phyloP scores from a whole-genome alignment of 2,329 filamentous ascomycete species.

The Penicillium glabrum region DNA sequence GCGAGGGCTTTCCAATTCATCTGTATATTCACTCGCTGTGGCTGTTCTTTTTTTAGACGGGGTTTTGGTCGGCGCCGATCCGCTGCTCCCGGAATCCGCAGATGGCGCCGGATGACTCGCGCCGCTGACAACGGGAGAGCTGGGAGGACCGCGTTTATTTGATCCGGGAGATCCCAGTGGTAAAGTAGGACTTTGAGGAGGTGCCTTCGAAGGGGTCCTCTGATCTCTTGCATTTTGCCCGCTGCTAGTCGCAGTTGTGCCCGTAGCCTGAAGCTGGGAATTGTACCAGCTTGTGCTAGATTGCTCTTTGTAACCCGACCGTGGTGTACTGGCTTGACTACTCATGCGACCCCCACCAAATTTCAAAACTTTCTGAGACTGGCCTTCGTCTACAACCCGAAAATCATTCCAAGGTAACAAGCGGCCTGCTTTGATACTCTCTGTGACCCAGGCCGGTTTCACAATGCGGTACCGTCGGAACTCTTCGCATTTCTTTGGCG shows the following conservation, averaged over 20 bases:
- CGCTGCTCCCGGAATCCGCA: slow-evolving; percentile 57
- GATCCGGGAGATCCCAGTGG: slow-evolving; percentile 38
- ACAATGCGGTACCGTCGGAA: slow-evolving; percentile 87
- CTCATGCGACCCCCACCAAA: slow-evolving; percentile 64
- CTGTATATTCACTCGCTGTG: slow-evolving; percentile 41
- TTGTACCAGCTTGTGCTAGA: slow-evolving; percentile 81
- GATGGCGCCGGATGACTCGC: background rate
- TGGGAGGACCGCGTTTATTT: slow-evolving; percentile 14
- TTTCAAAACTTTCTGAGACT: slow-evolving; percentile 73
- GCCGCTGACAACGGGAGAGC: slow-evolving; percentile 13
- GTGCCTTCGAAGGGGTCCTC: background rate
- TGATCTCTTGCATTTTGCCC: background rate
- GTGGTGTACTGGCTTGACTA: slow-evolving; percentile 62
- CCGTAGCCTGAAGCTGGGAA: slow-evolving; percentile 59
- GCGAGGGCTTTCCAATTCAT: slow-evolving; percentile 47
- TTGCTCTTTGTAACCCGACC: slow-evolving; percentile 74
- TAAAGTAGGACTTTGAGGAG: background rate
- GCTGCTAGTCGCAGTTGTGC: slow-evolving; percentile 16
- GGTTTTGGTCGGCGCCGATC: slow-evolving; percentile 64
- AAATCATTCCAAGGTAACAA: slow-evolving; percentile 85
- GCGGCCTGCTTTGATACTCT: slow-evolving; percentile 79
- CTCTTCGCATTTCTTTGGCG: slow-evolving; percentile 89
- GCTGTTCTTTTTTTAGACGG: slow-evolving; percentile 28
- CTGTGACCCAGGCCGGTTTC: slow-evolving; percentile 90
- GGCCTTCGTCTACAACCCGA: slow-evolving; percentile 79